phyloP scores from a whole-genome alignment of 257 asterid genomes.

The Nemophila menziesii region DNA sequence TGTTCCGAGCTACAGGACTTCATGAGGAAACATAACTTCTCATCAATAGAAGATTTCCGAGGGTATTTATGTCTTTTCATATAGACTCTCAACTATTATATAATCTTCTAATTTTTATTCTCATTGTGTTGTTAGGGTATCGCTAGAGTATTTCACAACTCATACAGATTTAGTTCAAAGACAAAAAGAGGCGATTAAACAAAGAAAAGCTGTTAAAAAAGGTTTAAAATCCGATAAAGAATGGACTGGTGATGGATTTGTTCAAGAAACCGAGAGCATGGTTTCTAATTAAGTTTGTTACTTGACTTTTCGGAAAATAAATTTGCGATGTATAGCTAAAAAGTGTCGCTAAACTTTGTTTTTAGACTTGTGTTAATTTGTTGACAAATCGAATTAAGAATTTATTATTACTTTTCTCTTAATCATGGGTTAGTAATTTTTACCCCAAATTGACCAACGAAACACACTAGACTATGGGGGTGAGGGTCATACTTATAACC shows the following conservation, averaged over 20 bases:
- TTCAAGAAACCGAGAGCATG: constrained; percentile 80
- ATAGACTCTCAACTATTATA: neutral
- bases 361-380: neutral
- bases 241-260: constrained; percentile 97
- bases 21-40: constrained; percentile 66
- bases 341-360: neutral
- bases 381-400: no score
- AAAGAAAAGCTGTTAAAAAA: constrained; percentile 59
- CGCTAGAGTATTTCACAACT: constrained; percentile 62
- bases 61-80: constrained; percentile 32
- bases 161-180: constrained; percentile 55
- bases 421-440: no score
- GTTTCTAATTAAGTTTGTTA: constrained; percentile 47
- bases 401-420: no score
- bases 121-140: constrained; percentile 29
- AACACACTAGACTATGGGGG: no score
- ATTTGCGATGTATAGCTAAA: neutral
- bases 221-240: constrained; percentile 82
- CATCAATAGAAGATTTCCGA: constrained; percentile 66
- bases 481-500: no score
- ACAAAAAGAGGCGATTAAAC: constrained; percentile 61
- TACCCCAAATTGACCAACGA: no score
- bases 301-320: neutral
- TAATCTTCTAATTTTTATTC: neutral
- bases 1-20: constrained; percentile 80